These are phyloP conservation scores for Acacia concinna DNA, from an alignment of 331 rosid genomes.

Conservation along the genomic window DNA sequence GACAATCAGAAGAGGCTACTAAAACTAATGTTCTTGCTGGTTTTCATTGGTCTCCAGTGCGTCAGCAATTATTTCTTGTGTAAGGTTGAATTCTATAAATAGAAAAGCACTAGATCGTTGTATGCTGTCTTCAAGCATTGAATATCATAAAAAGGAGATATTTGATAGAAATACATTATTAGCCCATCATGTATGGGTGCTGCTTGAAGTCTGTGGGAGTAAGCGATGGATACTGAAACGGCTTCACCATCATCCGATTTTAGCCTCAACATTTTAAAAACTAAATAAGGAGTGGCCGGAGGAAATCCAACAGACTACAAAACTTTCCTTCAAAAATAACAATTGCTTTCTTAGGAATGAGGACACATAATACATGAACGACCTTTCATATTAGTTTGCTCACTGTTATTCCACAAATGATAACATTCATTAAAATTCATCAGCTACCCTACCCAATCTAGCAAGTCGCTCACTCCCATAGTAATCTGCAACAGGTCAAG, in stretches of 20 bases:
- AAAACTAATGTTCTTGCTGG: background rate
- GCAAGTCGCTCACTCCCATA: conserved; percentile 32
- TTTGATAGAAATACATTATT: background rate
- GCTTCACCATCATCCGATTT: background rate
- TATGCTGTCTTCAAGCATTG: background rate
- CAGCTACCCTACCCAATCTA: conserved; percentile 34
- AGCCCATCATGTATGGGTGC: background rate
- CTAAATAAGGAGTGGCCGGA: background rate
- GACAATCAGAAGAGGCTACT: background rate
- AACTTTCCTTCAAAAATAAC: conserved; percentile 17
- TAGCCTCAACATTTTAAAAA: background rate
- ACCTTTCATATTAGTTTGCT: conserved; percentile 26
- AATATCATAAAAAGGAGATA: background rate
- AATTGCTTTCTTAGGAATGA: conserved; percentile 26
- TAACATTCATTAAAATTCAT: conserved; percentile 26
- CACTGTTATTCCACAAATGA: conserved; percentile 27
- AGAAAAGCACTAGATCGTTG: background rate
- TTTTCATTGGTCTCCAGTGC: background rate
- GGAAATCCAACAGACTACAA: conserved; percentile 29
- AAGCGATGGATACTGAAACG: background rate
- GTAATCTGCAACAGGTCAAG: conserved; percentile 35
- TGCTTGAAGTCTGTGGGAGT: background rate
- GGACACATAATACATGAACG: conserved; percentile 21
- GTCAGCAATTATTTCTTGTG: background rate
- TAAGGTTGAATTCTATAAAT: background rate